These are phyloP conservation scores for Torulaspora franciscae DNA, from an alignment of 805 yeast genomes.

Conservation along the genomic window DNA sequence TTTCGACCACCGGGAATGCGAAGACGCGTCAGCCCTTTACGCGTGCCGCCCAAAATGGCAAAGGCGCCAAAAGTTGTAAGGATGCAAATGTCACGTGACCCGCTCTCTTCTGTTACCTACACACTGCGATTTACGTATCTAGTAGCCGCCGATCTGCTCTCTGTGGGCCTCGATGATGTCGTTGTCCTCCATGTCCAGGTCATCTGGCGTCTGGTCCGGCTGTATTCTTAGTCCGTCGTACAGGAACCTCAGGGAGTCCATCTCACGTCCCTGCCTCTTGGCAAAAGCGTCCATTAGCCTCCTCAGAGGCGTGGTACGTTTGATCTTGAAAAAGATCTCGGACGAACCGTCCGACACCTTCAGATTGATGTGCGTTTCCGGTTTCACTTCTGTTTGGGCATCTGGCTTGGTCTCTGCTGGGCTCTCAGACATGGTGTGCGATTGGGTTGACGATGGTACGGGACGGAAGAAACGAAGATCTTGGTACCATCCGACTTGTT, in stretches of 20 bases:
- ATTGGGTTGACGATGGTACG: not conserved
- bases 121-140: not conserved
- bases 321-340: conserved; percentile 93
- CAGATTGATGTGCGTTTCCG: conserved; percentile 83
- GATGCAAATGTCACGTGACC: conserved; percentile 1
- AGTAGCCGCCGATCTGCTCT: conserved; percentile 73
- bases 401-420: conserved; percentile 38
- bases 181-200: conserved; percentile 88
- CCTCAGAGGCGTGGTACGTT: conserved; percentile 83
- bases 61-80: conserved; percentile 9
- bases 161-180: conserved; percentile 96
- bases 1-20: conserved; percentile 4
- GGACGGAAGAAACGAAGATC: not conserved
- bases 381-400: conserved; percentile 48
- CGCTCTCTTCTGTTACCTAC: not conserved
- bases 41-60: conserved; percentile 11
- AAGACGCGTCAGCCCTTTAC: conserved; percentile 8
- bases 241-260: conserved; percentile 77
- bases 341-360: conserved; percentile 92
- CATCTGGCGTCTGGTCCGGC: conserved; percentile 88
- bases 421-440: conserved; percentile 26
- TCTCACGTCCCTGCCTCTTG: conserved; percentile 90
- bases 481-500: too few species aligned
- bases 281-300: conserved; percentile 98
- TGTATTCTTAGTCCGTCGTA: conserved; percentile 89